Conservation (phyloP, 2,329 filamentous ascomycete genomes). For the Penicillium nordicum region DNA sequence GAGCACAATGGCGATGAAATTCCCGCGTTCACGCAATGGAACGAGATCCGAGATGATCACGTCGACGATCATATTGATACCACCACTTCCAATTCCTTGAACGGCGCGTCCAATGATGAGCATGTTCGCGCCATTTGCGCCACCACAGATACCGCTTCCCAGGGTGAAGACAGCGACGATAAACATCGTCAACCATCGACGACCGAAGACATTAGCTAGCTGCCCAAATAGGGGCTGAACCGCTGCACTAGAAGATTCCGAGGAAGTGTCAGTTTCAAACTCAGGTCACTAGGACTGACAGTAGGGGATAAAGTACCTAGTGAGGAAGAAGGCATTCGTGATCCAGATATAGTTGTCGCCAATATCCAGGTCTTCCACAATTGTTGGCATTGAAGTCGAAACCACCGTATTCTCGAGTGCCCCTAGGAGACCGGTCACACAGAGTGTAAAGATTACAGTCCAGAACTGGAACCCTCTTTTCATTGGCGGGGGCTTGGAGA, state of each 20-base stretch:
- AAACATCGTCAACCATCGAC: slow-evolving; percentile 41
- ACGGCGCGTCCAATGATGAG: slow-evolving; percentile 24
- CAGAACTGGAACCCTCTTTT: slow-evolving; percentile 1
- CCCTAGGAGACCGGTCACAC: slow-evolving; percentile 27
- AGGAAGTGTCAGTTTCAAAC: neutral
- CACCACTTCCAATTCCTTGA: slow-evolving; percentile 51
- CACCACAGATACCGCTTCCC: neutral
- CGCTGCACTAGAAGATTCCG: neutral
- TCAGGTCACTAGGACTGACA: neutral
- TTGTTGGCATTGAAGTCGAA: slow-evolving; percentile 41
- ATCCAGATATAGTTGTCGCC: slow-evolving; percentile 36
- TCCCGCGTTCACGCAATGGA: slow-evolving; percentile 47
- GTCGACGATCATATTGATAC: slow-evolving; percentile 43
- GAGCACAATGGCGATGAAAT: slow-evolving; percentile 41
- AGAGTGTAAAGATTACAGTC: slow-evolving; percentile 5
- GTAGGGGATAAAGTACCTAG: neutral
- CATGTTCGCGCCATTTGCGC: neutral
- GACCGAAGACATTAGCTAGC: slow-evolving; percentile 51
- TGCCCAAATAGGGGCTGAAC: slow-evolving; percentile 52
- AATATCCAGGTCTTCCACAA: slow-evolving; percentile 29
- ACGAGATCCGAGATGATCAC: slow-evolving; percentile 53
- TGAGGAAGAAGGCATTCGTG: neutral
- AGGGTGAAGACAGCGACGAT: slow-evolving; percentile 39
- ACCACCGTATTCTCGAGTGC: slow-evolving; percentile 40
- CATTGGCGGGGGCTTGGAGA: neutral